Evolutionary conservation across 805 yeast genomes (phyloP).

Genomic region (Zygosaccharomyces siamensis): DNA sequence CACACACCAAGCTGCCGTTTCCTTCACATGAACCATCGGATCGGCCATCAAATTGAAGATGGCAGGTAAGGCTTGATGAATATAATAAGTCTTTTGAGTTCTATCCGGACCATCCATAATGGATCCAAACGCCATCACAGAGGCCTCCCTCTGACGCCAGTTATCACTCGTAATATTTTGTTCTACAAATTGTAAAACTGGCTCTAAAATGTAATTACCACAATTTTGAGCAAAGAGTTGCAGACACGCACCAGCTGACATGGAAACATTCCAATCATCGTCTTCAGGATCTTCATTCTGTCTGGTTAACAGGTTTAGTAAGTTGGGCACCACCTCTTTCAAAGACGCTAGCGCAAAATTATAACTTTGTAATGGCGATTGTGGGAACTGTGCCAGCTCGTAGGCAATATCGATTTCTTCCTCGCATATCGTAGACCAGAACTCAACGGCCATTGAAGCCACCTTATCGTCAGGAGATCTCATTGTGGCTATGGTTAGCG

Average conservation of each 20-base stretch:
- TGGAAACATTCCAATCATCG: conserved; percentile 95
- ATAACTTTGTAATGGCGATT: conserved; percentile 49
- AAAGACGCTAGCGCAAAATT: conserved; percentile 85
- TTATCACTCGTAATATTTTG: conserved; percentile 52
- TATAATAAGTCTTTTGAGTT: conserved; percentile 57
- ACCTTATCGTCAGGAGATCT: conserved; percentile 67
- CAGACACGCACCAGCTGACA: conserved; percentile 98
- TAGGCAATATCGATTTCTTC: conserved; percentile 80
- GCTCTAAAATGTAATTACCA: conserved; percentile 79
- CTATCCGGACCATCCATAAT: conserved; percentile 91
- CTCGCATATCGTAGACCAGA: conserved; percentile 99
- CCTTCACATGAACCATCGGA: conserved; percentile 77
- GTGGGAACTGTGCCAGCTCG: conserved; percentile 59
- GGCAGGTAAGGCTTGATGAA: conserved; percentile 79
- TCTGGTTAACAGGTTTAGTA: conserved; percentile 70
- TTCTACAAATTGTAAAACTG: conserved; percentile 80
- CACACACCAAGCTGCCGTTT: conserved; percentile 97
- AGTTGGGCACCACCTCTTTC: conserved; percentile 80
- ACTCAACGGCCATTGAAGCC: conserved; percentile 97
- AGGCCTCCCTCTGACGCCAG: conserved; percentile 94
- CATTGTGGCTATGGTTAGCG: conserved; percentile 89
- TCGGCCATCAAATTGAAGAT: conserved; percentile 72
- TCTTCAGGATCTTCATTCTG: conserved; percentile 93
- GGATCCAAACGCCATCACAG: conserved; percentile 98
- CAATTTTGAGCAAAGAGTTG: conserved; percentile 90